Evolutionary conservation across 345 rosid species (phyloP), one percentile per base, ranked within the genome.

Genomic region (Populus ilicifolia): DNA sequence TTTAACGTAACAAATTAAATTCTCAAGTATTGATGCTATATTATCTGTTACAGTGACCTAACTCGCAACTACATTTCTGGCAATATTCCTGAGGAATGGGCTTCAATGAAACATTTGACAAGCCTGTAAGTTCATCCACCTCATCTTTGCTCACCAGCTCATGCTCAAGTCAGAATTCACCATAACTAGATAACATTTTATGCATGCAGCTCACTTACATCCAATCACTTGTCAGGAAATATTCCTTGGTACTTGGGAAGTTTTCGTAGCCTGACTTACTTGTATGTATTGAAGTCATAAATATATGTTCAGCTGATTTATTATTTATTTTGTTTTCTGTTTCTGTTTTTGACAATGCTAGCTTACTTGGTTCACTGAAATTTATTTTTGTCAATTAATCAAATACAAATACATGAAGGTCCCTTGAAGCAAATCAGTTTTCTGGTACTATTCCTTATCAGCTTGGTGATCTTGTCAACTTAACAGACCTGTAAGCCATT

Each of bases 381-480:
- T 6, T 39, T 0, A 8, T 39, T 33, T 33, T 33, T 33, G 11
- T 39, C 43, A 39, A 39, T 39, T 39, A 39, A 39, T 39, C 2
- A 39, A 39, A 39, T 8, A 39, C 43, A 39, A 41, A 52, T 35
- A 54, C 13, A 54, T 54, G 23, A 20, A 80, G 82, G 74, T 41
- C 71, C 75, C 30, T 80, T 25, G 75, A 70, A n/a, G 72, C 56
- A 36, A 80, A 80, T 39, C 59, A 27, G 29, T 70, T 80, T 38
- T 69, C 82, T 33, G 75, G 82, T 23, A 16, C 56, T 63, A 12
- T 80, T 39, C 75, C 82, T 62, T 2, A 23, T 35, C 75, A 74
- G 52, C 75, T 80, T 13, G 82, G 82, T 11, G 27, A 80, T 18
- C 29, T 80, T 69, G 63, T 74, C 75, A 74, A 27, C 78, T 70